Base-by-base conservation (phyloP, 208 protist genomes). In the Leishmania major region DNA sequence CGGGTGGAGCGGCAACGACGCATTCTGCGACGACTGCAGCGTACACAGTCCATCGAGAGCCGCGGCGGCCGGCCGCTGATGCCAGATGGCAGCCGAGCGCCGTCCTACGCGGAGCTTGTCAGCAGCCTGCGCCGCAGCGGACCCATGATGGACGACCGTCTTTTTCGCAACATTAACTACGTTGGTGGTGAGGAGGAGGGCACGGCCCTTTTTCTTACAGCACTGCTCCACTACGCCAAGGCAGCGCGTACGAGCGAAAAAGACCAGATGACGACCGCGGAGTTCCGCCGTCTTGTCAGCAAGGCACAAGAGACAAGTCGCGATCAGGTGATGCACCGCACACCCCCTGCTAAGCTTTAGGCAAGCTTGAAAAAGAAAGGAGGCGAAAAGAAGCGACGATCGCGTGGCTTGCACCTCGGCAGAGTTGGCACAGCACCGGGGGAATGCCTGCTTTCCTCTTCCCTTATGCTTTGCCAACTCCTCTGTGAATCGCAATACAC, bases 171-270 rank as follows among this genome's bases (percentile, higher is more conserved):
- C 82, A 85, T 97, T 45, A 62, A 88, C 28, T 92, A 96, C 82
- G 84, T 96, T 49, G 94, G 94, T 22, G 91, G 85, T 11, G 92
- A 97, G 77, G 93, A 97, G 66, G 89, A 93, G 2, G 94, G 94
- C 51, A 91, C 88, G 49, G 89, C 91, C 43, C 47, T 88, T 7
- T 92, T 96, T 72, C 81, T 97, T 45, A 64, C 78, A 8, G 17
- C 78, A 28, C 77, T 97, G 49, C 92, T 96, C 84, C 76, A 93
- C 72, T 78, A 84, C 66, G 76, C 49, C 57, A 64, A 7, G 43
- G 62, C 51, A 53, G 67, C 62, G 83, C 60, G 37, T 66, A 74
- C 31, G 28, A 76, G 51, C 22, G 49, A 17, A 15, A 37, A 60
- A 28, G 60, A 28, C 11, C 15, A 22, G 19, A 40, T 88, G 51